Evolutionary conservation across 306 rosid genomes (phyloP).

Genomic region (Inga leiocalycina): DNA sequence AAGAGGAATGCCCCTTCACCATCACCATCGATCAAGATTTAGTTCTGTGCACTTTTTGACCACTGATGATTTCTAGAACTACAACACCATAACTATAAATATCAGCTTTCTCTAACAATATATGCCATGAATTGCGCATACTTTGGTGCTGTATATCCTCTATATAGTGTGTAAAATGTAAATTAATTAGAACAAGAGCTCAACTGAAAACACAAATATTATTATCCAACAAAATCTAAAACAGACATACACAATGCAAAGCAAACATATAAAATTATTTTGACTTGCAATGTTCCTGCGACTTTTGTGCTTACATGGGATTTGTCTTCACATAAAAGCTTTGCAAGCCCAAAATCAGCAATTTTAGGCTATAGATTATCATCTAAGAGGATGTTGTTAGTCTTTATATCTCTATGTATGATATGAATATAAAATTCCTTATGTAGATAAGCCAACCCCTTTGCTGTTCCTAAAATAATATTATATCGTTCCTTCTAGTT

Average conservation of each 20-base stretch:
- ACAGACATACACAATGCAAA: neutral
- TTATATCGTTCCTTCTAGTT: neutral
- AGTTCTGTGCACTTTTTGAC: constrained; percentile 38
- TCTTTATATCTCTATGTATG: neutral
- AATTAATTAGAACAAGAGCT: neutral
- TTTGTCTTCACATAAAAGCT: neutral
- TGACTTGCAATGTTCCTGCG: neutral
- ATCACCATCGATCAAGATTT: constrained; percentile 4
- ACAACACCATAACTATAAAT: constrained; percentile 51
- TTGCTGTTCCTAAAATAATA: neutral
- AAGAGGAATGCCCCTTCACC: neutral
- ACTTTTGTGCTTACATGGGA: neutral
- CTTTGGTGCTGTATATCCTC: neutral
- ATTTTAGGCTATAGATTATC: neutral
- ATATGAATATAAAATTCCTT: neutral
- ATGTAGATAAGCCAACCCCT: neutral
- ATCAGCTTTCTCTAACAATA: constrained; percentile 24
- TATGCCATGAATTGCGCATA: neutral
- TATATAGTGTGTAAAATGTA: neutral
- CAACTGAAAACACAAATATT: too few relatives aligned
- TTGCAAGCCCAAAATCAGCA: neutral
- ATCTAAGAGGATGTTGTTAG: neutral
- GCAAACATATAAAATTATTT: neutral
- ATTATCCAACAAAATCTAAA: too few relatives aligned
- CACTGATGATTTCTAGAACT: constrained; percentile 48